phyloP scores from a whole-genome alignment of 2,329 filamentous ascomycete species.

The Thelonectria rubi region DNA sequence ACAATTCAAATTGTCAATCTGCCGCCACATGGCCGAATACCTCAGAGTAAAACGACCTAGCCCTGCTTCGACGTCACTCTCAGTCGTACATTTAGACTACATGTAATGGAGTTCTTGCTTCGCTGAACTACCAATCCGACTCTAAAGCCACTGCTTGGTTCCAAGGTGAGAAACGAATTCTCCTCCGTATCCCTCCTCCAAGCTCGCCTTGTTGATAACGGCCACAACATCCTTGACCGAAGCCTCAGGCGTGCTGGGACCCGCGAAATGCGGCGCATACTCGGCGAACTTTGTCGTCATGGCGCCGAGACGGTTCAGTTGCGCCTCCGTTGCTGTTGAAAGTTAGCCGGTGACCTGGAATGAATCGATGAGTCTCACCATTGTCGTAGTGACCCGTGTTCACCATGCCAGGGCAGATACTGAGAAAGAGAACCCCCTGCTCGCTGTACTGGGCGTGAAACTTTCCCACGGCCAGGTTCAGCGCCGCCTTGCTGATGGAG shows the following conservation, averaged over 20 bases:
- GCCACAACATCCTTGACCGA: constrained; percentile 4
- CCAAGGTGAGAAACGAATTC: constrained; percentile 8
- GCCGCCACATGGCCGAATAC: too few species aligned
- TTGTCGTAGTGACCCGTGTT: constrained; percentile 7
- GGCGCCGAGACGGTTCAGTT: not conserved
- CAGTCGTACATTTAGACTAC: too few species aligned
- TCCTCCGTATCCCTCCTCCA: constrained; percentile 6
- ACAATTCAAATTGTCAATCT: too few species aligned
- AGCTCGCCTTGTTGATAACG: constrained; percentile 9
- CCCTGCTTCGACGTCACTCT: too few species aligned
- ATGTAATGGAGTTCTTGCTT: too few species aligned
- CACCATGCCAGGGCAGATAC: constrained; percentile 4
- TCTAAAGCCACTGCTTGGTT: too few species aligned
- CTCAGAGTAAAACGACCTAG: too few species aligned
- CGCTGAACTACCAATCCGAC: too few species aligned
- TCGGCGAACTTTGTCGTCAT: constrained; percentile 1
- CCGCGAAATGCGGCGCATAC: constrained; percentile 7
- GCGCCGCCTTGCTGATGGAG: constrained; percentile 58
- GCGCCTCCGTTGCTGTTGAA: constrained; percentile 6
- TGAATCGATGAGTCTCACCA: not conserved
- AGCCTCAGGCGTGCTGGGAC: constrained; percentile 4
- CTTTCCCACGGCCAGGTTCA: constrained; percentile 64
- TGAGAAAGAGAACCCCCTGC: constrained; percentile 6
- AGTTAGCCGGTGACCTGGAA: not conserved
- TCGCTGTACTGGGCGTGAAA: constrained; percentile 51